These are phyloP conservation scores for Tuber magnatum DNA, from an alignment of 495 filamentous ascomycete species.

Conservation along the genomic window DNA sequence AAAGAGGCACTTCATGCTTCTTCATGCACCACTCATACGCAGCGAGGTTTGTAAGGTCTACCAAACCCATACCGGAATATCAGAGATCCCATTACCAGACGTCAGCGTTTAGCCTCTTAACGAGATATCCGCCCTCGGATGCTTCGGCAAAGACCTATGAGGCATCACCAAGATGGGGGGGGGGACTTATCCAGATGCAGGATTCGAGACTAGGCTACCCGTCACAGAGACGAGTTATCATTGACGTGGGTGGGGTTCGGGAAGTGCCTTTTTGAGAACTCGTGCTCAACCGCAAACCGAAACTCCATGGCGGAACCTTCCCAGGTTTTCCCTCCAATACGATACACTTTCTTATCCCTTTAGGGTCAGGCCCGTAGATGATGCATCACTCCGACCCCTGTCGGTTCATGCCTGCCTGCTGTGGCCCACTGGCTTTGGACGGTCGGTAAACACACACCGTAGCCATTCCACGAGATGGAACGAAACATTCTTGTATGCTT, in stretches of 20 bases:
- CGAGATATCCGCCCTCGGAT: slow-evolving; percentile 59
- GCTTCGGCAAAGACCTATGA: slow-evolving; percentile 59
- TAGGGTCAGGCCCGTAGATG: slow-evolving; percentile 60
- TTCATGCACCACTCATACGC: slow-evolving; percentile 55
- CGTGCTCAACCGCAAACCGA: slow-evolving; percentile 64
- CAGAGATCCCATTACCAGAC: slow-evolving; percentile 69
- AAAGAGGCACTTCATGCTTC: slow-evolving; percentile 55
- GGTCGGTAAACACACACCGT: slow-evolving; percentile 66
- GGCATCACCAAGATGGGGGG: slow-evolving; percentile 61
- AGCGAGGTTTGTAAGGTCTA: slow-evolving; percentile 66
- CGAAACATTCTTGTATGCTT: slow-evolving; percentile 67
- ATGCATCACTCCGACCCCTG: slow-evolving; percentile 58
- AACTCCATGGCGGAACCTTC: slow-evolving; percentile 61
- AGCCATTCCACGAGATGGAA: slow-evolving; percentile 63
- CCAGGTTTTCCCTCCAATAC: slow-evolving; percentile 55
- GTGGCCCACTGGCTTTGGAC: slow-evolving; percentile 52
- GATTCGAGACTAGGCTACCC: slow-evolving; percentile 54
- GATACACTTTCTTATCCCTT: slow-evolving; percentile 59
- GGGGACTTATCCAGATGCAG: slow-evolving; percentile 68
- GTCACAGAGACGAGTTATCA: slow-evolving; percentile 56
- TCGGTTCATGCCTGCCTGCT: slow-evolving; percentile 57
- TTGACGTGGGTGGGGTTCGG: slow-evolving; percentile 59
- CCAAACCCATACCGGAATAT: slow-evolving; percentile 67
- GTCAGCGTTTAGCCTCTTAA: slow-evolving; percentile 62
- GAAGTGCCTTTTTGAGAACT: slow-evolving; percentile 60